These are phyloP conservation scores for Solanum tarijense DNA, from an alignment of 257 asterid genomes.

Conservation along the genomic window DNA sequence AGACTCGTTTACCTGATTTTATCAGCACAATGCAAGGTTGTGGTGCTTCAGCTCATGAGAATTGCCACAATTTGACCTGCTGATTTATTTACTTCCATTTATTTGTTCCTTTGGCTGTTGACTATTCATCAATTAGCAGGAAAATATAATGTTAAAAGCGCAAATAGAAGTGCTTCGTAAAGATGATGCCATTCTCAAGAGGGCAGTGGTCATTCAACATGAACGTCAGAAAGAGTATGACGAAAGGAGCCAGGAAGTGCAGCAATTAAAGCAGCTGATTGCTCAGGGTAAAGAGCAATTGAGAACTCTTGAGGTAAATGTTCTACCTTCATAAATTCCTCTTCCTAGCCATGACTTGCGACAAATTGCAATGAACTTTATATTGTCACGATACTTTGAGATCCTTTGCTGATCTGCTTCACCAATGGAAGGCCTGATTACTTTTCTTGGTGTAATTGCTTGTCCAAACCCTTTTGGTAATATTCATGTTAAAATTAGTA, in stretches of 20 bases:
- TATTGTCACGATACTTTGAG: not conserved
- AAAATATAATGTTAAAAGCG: constrained; percentile 53
- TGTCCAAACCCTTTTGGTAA: not conserved
- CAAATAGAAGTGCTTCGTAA: constrained; percentile 43
- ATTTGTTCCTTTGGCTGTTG: not conserved
- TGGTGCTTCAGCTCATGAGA: not conserved
- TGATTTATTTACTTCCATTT: not conserved
- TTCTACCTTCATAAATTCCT: not conserved
- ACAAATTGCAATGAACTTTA: not conserved
- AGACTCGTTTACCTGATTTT: not conserved
- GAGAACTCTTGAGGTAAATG: constrained; percentile 62
- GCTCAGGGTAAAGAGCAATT: constrained; percentile 58
- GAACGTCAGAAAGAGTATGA: constrained; percentile 78
- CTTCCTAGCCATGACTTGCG: not conserved
- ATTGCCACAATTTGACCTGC: not conserved
- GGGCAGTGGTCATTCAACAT: constrained; percentile 74
- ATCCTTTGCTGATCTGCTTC: not conserved
- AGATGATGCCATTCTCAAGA: constrained; percentile 67
- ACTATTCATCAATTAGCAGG: constrained; percentile 25
- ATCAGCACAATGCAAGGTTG: not conserved
- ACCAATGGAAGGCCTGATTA: not conserved
- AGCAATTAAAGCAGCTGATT: constrained; percentile 58
- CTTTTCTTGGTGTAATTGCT: not conserved
- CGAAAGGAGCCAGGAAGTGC: constrained; percentile 51
- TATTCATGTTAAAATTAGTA: not conserved